Evolutionary conservation across 495 filamentous ascomycete species (phyloP).

Genomic region (Hyphodiscus hymeniophilus): DNA sequence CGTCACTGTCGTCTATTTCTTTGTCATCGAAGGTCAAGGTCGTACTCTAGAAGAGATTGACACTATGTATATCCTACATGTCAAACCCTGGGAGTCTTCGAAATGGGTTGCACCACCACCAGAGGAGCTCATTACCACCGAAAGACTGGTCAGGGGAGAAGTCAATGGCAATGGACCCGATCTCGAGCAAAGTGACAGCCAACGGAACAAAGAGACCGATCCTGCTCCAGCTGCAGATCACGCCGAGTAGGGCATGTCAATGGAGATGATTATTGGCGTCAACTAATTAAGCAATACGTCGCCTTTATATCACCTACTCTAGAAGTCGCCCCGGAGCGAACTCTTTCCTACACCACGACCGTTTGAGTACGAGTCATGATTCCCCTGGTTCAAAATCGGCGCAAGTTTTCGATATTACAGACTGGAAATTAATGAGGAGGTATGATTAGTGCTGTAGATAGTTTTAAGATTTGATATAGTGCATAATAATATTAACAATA

Average conservation of each 20-base stretch:
- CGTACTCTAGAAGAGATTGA: slow-evolving; percentile 65
- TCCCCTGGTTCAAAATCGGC: too few relatives aligned
- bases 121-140: slow-evolving; percentile 12
- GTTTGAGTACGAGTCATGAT: too few relatives aligned
- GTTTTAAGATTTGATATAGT: too few relatives aligned
- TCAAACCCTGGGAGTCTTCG: slow-evolving; percentile 59
- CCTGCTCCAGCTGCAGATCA: background rate
- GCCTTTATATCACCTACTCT: too few relatives aligned
- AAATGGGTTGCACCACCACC: slow-evolving; percentile 43
- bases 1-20: slow-evolving; percentile 57
- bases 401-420: too few relatives aligned
- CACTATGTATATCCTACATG: slow-evolving; percentile 70
- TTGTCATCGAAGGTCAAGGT: slow-evolving; percentile 68
- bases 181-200: slow-evolving; percentile 2
- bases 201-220: background rate
- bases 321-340: background rate
- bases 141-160: slow-evolving; percentile 6
- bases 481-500: too few relatives aligned
- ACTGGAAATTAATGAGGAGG: too few relatives aligned
- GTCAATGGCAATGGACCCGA: slow-evolving; percentile 4
- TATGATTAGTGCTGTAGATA: too few relatives aligned
- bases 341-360: too few relatives aligned
- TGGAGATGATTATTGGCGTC: too few relatives aligned
- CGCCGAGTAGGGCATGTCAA: slow-evolving; percentile 1
- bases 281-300: too few relatives aligned